Percentiles rank a stretch among this genome's conserved stretches.
These are phyloP conservation scores for Citrus sp. DNA, from an alignment of 345 rosid species.

Conservation along the genomic window DNA sequence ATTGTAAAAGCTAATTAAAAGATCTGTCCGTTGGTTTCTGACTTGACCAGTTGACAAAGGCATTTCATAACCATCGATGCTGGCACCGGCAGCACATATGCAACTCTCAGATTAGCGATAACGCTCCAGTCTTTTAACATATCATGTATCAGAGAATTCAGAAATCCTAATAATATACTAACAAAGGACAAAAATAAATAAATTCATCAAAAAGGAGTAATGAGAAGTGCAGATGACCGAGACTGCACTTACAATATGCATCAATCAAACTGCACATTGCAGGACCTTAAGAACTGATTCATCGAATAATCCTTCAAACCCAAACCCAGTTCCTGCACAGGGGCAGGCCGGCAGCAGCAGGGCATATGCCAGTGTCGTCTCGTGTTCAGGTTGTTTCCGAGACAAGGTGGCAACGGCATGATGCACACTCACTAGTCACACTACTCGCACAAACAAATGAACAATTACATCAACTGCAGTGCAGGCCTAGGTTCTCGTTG, in stretches of 20 bases:
- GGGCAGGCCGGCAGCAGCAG: too few relatives aligned
- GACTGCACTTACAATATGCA: neutral
- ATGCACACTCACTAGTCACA: too few relatives aligned
- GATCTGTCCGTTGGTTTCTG: neutral
- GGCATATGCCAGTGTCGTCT: neutral
- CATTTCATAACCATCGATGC: neutral
- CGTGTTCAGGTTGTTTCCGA: neutral
- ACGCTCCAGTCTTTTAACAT: neutral
- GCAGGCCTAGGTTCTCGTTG: too few relatives aligned
- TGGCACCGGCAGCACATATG: slow-evolving; percentile 3
- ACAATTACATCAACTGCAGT: too few relatives aligned
- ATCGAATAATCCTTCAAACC: neutral
- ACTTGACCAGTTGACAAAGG: neutral
- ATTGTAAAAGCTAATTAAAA: too few relatives aligned
- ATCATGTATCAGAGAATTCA: neutral
- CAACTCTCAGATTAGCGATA: neutral
- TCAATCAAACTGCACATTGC: neutral
- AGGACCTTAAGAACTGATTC: neutral
- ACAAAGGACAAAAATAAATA: neutral
- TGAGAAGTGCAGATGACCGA: neutral
- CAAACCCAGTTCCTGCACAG: neutral
- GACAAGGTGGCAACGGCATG: neutral
- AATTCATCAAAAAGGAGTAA: neutral
- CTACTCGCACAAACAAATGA: too few relatives aligned
- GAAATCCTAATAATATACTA: neutral